Evolutionary conservation across 768 basidiomycete genomes (phyloP), one percentile per base, ranked within the genome.

Genomic region (Lactarius quietus): DNA sequence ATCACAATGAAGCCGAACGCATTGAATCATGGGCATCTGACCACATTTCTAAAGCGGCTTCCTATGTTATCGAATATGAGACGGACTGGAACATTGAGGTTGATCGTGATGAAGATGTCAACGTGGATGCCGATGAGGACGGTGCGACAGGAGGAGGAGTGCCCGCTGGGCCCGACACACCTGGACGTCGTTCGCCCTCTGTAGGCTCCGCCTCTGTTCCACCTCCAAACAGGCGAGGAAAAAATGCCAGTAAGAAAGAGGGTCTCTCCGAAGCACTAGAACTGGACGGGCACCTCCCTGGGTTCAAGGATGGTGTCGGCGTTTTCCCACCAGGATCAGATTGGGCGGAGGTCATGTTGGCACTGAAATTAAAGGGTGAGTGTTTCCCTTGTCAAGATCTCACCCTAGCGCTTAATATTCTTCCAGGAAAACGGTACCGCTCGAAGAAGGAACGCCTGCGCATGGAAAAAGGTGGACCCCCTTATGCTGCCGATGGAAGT

Each of bases 1-100:
- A 91, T 70, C 72, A 89, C 72, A 81, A 78, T 6, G 91, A 93
- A 73, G 91, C 91, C 0, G 88, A 89, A 35, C 78, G 84, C 45
- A 81, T 93, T 31, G 88, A 91, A 69, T 67, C 73, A 0, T 92
- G 84, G 83, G 89, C 83, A 1, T 77, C 89, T 17, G 89, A 92
- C 8, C 88, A 89, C 68, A 90, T 93, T 70, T 72, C 82, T 54
- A 87, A 86, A 68, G 88, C 87, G 0, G 80, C 89, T 2, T 77
- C 84, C 0, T 88, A 85, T 18, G 90, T 92, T 48, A 90, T 92
- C 63, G 89, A 92, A 62, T 88, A 87, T 72, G 90, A 92, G 76
- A 85, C 87, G 1, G 88, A 91, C 72, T 92, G 90, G 90, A 91
- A 89, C 69, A 87, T 92, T 63, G 90, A 93, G 59, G 78, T 89